A percentile compares a stretch with the other conserved stretches of the same genome.
Evolutionary conservation across 495 filamentous ascomycete species (phyloP).

Genomic region (Durotheca rogersii): DNA sequence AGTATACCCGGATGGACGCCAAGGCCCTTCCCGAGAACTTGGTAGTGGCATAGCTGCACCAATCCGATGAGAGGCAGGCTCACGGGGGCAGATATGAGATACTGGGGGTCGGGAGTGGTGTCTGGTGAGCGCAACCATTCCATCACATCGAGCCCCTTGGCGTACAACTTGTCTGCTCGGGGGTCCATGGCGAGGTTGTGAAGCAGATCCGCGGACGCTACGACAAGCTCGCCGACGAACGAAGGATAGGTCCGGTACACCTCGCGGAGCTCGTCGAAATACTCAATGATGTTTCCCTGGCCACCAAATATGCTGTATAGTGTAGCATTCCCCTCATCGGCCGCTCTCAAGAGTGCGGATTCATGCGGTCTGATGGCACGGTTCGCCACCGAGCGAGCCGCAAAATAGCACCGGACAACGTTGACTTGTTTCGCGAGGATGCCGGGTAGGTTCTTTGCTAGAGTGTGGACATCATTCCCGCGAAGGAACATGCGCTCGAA

Average conservation of each 20-base stretch:
- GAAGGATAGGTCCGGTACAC: slow-evolving; percentile 87
- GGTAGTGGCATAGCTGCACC: slow-evolving; percentile 91
- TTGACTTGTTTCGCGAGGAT: slow-evolving; percentile 85
- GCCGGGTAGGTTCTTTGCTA: slow-evolving; percentile 80
- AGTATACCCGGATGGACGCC: slow-evolving; percentile 85
- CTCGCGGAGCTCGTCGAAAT: slow-evolving; percentile 94
- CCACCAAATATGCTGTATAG: slow-evolving; percentile 95
- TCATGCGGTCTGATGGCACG: slow-evolving; percentile 84
- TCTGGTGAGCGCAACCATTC: slow-evolving; percentile 86
- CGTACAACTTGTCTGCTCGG: slow-evolving; percentile 88
- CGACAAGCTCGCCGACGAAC: slow-evolving; percentile 82
- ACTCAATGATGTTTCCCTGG: slow-evolving; percentile 99
- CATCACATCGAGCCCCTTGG: slow-evolving; percentile 92
- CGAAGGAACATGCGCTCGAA: slow-evolving; percentile 93
- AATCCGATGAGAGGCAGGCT: slow-evolving; percentile 95
- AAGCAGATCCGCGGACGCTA: slow-evolving; percentile 74
- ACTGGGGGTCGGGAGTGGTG: slow-evolving; percentile 88
- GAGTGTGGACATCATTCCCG: slow-evolving; percentile 93
- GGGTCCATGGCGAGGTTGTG: slow-evolving; percentile 82
- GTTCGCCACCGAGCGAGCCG: slow-evolving; percentile 77
- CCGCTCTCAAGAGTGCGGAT: slow-evolving; percentile 88
- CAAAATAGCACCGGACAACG: slow-evolving; percentile 86
- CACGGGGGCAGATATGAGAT: slow-evolving; percentile 94
- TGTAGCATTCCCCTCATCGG: slow-evolving; percentile 70
- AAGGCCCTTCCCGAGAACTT: slow-evolving; percentile 84